Evolutionary conservation across 257 asterid species (phyloP).

Genomic region (Agastache rugosa): DNA sequence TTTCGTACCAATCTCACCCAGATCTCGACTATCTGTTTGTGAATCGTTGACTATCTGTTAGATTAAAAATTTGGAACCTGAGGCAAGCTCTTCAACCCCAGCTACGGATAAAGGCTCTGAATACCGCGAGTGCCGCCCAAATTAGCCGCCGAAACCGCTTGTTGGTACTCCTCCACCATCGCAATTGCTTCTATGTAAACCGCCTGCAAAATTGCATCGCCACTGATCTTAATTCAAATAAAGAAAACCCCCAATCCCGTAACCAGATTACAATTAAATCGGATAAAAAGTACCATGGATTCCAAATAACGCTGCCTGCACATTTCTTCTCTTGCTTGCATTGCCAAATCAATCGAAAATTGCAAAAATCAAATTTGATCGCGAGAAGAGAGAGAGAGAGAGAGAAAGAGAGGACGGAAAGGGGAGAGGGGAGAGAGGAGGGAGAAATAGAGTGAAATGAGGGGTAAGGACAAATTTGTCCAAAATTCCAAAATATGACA

Average conservation of each 20-base stretch:
- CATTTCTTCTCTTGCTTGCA: constrained; percentile 99
- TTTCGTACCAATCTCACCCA: too few species aligned
- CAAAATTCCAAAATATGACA: too few species aligned
- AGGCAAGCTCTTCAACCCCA: constrained; percentile 76
- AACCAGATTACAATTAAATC: background rate
- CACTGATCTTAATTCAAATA: constrained; percentile 18
- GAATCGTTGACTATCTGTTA: too few species aligned
- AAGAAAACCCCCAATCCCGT: constrained; percentile 21
- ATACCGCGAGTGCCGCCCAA: constrained; percentile 79
- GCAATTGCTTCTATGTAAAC: constrained; percentile 85
- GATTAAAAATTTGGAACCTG: constrained; percentile 57
- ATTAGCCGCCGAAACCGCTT: constrained; percentile 73
- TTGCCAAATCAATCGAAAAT: constrained; percentile 25
- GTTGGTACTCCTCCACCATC: constrained; percentile 97
- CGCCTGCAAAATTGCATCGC: constrained; percentile 53
- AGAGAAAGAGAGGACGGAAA: too few species aligned
- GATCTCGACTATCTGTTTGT: too few species aligned
- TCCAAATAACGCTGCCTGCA: constrained; percentile 93
- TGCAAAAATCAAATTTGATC: background rate
- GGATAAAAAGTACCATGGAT: constrained; percentile 59
- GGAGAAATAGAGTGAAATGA: too few species aligned
- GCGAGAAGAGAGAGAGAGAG: background rate
- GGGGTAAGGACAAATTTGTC: too few species aligned
- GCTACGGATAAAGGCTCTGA: constrained; percentile 72
- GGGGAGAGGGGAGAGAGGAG: too few species aligned